Conservation (phyloP, 129 eudicot species). For the Solidago caesia region DNA sequence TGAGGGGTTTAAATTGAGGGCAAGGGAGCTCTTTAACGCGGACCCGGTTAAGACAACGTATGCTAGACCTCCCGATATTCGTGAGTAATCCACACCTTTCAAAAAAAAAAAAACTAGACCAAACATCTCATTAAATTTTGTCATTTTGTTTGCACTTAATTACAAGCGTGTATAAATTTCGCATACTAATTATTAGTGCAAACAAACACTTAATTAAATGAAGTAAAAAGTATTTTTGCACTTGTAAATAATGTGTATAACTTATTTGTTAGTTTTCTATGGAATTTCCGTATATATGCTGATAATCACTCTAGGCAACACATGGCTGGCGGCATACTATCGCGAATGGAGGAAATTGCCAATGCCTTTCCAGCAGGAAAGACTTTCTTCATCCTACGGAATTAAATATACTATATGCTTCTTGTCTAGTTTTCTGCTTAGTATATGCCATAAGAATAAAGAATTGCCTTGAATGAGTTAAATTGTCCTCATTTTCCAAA, state of each 20-base stretch:
- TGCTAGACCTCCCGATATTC: too few species aligned
- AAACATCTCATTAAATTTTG: too few species aligned
- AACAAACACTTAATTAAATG: too few species aligned
- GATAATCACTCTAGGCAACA: background rate
- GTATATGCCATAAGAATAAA: background rate
- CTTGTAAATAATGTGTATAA: background rate
- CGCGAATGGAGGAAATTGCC: slow-evolving; percentile 21
- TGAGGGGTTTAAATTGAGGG: too few species aligned
- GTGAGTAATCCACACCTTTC: too few species aligned
- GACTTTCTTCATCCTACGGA: slow-evolving; percentile 19
- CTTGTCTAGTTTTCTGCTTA: slow-evolving; percentile 14
- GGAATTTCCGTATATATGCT: background rate
- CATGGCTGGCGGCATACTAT: slow-evolving; percentile 3
- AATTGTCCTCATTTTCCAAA: slow-evolving; percentile 12
- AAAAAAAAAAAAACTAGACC: too few species aligned
- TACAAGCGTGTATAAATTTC: too few species aligned
- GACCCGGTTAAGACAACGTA: too few species aligned
- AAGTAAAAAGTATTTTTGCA: background rate
- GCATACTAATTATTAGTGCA: too few species aligned
- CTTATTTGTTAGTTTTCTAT: background rate
- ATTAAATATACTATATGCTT: background rate
- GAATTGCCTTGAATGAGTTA: background rate
- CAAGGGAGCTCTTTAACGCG: too few species aligned
- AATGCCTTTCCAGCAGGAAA: slow-evolving; percentile 13
- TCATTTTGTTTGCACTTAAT: too few species aligned